Conservation (phyloP, 495 filamentous ascomycete genomes). For the Thozetella sp. region DNA sequence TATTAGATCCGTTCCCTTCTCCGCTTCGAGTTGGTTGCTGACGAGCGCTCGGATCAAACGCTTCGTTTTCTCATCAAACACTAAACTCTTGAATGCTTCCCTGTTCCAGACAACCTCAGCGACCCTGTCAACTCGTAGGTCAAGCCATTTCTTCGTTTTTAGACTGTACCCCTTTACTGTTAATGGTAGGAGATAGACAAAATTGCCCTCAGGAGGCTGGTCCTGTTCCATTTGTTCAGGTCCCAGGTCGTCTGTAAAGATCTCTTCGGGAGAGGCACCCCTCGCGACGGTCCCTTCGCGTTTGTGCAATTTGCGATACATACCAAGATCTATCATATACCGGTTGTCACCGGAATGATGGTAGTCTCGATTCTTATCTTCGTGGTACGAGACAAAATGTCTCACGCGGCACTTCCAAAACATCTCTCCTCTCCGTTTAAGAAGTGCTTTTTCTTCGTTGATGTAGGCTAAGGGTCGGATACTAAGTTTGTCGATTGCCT, state of each 20-base stretch:
- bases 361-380: neutral
- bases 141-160: slow-evolving; percentile 5
- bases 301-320: neutral
- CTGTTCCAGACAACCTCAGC: slow-evolving; percentile 47
- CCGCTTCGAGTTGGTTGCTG: slow-evolving; percentile 22
- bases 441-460: neutral
- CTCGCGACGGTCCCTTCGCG: neutral
- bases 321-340: neutral
- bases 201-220: slow-evolving; percentile 3
- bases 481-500: neutral
- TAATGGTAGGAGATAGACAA: neutral
- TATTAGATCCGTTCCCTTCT: slow-evolving; percentile 39
- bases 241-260: neutral
- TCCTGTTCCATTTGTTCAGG: slow-evolving; percentile 1
- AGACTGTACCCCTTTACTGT: neutral
- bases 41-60: slow-evolving; percentile 50
- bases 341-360: neutral
- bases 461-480: neutral
- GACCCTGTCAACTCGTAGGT: slow-evolving; percentile 16
- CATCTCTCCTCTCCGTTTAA: neutral
- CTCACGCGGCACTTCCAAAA: neutral
- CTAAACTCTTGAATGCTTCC: slow-evolving; percentile 53
- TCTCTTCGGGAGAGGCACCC: neutral
- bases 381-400: neutral
- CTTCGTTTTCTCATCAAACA: slow-evolving; percentile 49